Base-by-base conservation (phyloP, 2,329 filamentous ascomycete species). In the Fusarium buharicum region DNA sequence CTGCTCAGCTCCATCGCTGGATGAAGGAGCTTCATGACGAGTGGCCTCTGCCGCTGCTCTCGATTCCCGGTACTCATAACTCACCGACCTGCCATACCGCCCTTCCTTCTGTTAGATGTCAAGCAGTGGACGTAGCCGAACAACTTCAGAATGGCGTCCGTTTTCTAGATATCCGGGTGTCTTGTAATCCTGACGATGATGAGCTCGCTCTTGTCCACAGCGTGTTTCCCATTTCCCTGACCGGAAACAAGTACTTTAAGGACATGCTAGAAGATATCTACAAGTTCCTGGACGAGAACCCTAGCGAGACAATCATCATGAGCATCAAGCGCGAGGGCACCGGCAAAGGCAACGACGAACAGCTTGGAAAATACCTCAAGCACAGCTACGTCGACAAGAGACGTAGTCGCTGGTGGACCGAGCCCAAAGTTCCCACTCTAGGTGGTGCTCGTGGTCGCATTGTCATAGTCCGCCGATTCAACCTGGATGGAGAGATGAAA, bases 1-100 rank as follows among this genome's bases (percentile, higher is more conserved):
- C 88, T 6, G 84, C 88, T 14, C 83, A 86, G 50, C 84, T 93
- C 45, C 74, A 86, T 60, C 78, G 82, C 49, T 97, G 95, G 95
- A 98, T 98, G 93, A 77, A 82, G 53, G 83, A 88, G 59, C 82
- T 98, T 37, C 81, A 84, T 58, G 86, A 93, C 70, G 83, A 87
- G 17, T 89, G 86, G 47, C 87, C 92, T 2, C 81, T 98, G 5
- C 90, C 91, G 1, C 84, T 89, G 3, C 86, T 99, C 45, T 95
- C 90, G 45, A 95, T 98, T 62, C 95, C 95, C 0, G 95, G 95
- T 63, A 97, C 95, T 0, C 95, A 99, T 81, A 98, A 99, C 78
- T 92, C 91, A 16, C 92, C 95, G 7, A 96, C 93, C 10, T 90
- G 86, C 78, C 84, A 96, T 80, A 84, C 86, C 44, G 93, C 95